phyloP scores from a whole-genome alignment of 192 early-diverging fungal genomes.

The Globomyces pollinis-pini region DNA sequence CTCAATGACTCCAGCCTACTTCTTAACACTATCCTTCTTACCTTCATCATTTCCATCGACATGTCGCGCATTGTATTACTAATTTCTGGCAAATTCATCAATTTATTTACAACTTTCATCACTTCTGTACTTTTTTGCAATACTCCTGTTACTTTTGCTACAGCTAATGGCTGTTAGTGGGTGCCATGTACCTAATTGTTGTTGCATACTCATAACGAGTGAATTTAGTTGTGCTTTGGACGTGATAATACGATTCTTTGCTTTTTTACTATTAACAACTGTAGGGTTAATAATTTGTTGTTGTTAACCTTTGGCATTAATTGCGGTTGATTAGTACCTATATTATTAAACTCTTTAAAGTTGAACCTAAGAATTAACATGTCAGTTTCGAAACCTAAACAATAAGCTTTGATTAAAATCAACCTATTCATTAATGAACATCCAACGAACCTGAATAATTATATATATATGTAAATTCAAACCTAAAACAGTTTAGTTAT shows the following conservation, averaged over 20 bases:
- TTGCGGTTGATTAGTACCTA: no score
- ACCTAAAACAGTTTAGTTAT: slow-evolving; percentile 57
- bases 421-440: no score
- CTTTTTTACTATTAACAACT: slow-evolving; percentile 67
- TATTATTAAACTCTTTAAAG: no score
- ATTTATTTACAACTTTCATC: slow-evolving; percentile 84
- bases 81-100: slow-evolving; percentile 82
- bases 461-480: no score
- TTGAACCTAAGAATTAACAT: no score
- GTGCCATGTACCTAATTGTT: slow-evolving; percentile 65
- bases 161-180: slow-evolving; percentile 60
- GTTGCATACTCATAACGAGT: slow-evolving; percentile 79
- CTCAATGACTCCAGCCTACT: slow-evolving; percentile 86
- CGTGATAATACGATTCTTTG: slow-evolving; percentile 73
- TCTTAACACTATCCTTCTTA: slow-evolving; percentile 17
- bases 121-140: slow-evolving; percentile 82
- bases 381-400: no score
- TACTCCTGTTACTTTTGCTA: slow-evolving; percentile 78
- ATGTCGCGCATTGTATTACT: slow-evolving; percentile 81
- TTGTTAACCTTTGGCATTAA: no score
- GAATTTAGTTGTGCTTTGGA: slow-evolving; percentile 92
- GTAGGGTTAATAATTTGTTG: no score
- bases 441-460: no score
- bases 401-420: no score
- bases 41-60: slow-evolving; percentile 94